These are phyloP conservation scores for Quercus aquifolioides DNA, from an alignment of 306 rosid genomes.

Conservation along the genomic window DNA sequence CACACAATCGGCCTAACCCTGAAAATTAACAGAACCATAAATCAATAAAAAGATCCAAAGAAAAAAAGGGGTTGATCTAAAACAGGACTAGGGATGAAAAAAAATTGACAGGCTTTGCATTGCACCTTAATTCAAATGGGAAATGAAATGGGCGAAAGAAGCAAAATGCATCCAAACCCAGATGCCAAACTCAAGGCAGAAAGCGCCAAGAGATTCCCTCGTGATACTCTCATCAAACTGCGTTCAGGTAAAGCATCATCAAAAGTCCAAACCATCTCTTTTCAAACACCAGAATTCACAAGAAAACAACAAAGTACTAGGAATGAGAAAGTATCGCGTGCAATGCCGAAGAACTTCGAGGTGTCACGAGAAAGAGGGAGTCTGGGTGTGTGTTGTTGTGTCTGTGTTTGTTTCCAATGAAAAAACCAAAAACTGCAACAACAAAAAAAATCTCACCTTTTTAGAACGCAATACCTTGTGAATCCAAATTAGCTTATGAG, in stretches of 20 bases:
- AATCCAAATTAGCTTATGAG: background rate
- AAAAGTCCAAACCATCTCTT: background rate
- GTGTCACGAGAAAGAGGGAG: background rate
- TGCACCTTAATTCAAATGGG: slow-evolving; percentile 4
- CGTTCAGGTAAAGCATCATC: background rate
- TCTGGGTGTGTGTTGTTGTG: no score
- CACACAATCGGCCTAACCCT: background rate
- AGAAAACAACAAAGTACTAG: background rate
- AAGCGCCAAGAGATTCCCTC: background rate
- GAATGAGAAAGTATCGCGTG: background rate
- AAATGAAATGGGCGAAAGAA: background rate
- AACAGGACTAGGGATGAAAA: background rate
- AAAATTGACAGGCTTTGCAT: background rate
- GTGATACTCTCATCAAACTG: slow-evolving; percentile 8
- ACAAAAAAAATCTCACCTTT: no score
- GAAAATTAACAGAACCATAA: slow-evolving; percentile 10
- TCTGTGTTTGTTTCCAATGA: no score
- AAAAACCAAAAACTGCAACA: no score
- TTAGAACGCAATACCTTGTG: no score
- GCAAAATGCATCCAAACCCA: background rate
- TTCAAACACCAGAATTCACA: background rate
- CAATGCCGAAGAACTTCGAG: background rate
- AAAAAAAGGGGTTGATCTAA: background rate
- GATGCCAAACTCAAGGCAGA: background rate
- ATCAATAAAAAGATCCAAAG: slow-evolving; percentile 14